A percentile compares a stretch with the other conserved stretches of the same genome.
These are phyloP conservation scores for Malassezia slooffiae DNA, from an alignment of 1,284 basidiomycete genomes.

Conservation along the genomic window DNA sequence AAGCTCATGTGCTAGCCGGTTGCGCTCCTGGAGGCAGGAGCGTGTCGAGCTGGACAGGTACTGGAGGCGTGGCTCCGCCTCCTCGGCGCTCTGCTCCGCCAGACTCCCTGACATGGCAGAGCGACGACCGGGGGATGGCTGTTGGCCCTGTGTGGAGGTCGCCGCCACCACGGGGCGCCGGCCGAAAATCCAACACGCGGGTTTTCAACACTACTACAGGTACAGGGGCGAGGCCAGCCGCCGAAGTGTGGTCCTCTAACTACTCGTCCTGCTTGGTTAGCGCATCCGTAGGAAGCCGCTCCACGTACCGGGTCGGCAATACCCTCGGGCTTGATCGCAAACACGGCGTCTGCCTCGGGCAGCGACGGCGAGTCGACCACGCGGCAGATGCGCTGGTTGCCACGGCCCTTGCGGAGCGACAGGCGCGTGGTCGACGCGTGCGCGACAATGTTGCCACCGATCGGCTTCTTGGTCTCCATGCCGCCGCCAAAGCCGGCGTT, in stretches of 20 bases:
- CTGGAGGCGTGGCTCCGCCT: constrained; percentile 7
- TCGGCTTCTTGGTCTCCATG: constrained; percentile 72
- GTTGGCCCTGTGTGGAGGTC: too few relatives aligned
- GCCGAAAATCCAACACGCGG: too few relatives aligned
- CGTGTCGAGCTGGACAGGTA: constrained; percentile 6
- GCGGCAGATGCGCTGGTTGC: constrained; percentile 84
- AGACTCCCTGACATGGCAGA: not conserved
- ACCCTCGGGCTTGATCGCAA: constrained; percentile 60
- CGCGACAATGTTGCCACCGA: constrained; percentile 50
- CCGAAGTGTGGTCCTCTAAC: too few relatives aligned
- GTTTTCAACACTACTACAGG: too few relatives aligned
- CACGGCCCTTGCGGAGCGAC: constrained; percentile 84
- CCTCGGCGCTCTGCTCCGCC: not conserved
- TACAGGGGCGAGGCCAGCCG: too few relatives aligned
- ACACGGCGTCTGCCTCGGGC: constrained; percentile 90
- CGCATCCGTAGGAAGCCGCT: not conserved
- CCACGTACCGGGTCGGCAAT: constrained; percentile 44
- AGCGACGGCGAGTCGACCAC: constrained; percentile 97
- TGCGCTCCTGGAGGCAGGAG: constrained; percentile 7
- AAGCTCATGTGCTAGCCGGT: constrained; percentile 9
- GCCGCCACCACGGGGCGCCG: too few relatives aligned
- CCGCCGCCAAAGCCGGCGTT: constrained; percentile 67
- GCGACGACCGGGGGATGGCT: too few relatives aligned
- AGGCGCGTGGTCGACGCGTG: constrained; percentile 50
- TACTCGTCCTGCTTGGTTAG: constrained; percentile 14